phyloP scores from a whole-genome alignment of 2,329 filamentous ascomycete species.

The Phialemoniopsis sp. region DNA sequence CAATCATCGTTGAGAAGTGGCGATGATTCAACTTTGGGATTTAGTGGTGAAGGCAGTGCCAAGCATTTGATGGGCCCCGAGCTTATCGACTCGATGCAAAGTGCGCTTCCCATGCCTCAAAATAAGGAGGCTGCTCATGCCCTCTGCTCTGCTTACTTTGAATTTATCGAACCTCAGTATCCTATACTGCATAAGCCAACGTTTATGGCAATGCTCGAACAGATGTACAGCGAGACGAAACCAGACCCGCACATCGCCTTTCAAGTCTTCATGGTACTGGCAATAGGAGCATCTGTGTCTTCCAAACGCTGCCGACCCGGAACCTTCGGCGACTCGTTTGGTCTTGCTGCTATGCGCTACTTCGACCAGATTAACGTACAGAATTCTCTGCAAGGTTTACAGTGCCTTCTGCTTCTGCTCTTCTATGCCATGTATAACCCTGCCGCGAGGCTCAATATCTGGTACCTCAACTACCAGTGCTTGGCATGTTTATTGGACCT shows the following conservation, averaged over 20 bases:
- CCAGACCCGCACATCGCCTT: conserved; percentile 29
- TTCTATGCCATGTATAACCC: conserved; percentile 48
- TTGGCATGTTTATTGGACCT: conserved; percentile 45
- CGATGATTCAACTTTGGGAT: conserved; percentile 15
- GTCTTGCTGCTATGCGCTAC: conserved; percentile 38
- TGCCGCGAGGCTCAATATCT: conserved; percentile 42
- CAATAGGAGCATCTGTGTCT: conserved; percentile 40
- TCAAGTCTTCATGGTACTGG: conserved; percentile 49
- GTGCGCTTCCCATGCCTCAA: no score
- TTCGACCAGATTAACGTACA: conserved; percentile 42
- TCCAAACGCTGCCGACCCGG: conserved; percentile 35
- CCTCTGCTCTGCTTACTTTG: conserved; percentile 42
- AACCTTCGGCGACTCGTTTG: conserved; percentile 44
- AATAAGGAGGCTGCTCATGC: conserved; percentile 19
- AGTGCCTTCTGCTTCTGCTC: conserved; percentile 40
- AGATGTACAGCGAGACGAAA: conserved; percentile 24
- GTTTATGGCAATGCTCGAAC: conserved; percentile 27
- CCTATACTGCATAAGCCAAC: conserved; percentile 43
- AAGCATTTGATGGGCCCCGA: no score
- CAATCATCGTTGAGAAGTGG: conserved; percentile 21
- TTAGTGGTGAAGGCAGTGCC: background rate
- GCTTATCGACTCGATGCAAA: no score
- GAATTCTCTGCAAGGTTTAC: conserved; percentile 42
- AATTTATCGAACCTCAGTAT: conserved; percentile 40
- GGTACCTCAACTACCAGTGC: conserved; percentile 53